These are phyloP conservation scores for Fragilaria radians DNA, from an alignment of 108 stramenopile species.

Conservation along the genomic window DNA sequence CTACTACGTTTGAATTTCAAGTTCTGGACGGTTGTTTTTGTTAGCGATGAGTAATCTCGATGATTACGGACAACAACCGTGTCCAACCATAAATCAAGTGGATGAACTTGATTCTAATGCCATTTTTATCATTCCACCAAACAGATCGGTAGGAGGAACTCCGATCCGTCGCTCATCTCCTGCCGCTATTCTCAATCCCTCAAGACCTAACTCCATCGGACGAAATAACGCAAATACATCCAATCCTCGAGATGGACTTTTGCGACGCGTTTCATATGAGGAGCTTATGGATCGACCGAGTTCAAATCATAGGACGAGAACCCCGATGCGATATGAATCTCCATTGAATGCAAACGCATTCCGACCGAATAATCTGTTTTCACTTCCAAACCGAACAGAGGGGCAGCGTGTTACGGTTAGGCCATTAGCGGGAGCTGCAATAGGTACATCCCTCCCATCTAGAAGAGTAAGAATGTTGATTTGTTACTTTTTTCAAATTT, in stretches of 20 bases:
- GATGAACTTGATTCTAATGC: too few relatives aligned
- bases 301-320: constrained; percentile 56
- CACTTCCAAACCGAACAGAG: constrained; percentile 9
- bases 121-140: too few relatives aligned
- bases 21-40: too few relatives aligned
- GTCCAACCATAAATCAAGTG: too few relatives aligned
- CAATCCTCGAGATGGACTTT: background rate
- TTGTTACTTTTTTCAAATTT: too few relatives aligned
- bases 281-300: constrained; percentile 29
- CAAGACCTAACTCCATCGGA: background rate
- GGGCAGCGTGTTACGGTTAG: constrained; percentile 36
- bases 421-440: constrained; percentile 22
- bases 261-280: background rate
- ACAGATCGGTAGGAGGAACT: too few relatives aligned
- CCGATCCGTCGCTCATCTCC: too few relatives aligned
- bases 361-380: background rate
- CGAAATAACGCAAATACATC: background rate
- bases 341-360: constrained; percentile 25
- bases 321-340: constrained; percentile 48
- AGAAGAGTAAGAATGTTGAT: constrained; percentile 9
- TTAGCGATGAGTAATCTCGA: too few relatives aligned
- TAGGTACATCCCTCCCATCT: constrained; percentile 21
- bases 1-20: too few relatives aligned
- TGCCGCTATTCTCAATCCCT: background rate
- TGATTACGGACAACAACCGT: too few relatives aligned